phyloP scores from a whole-genome alignment of 1,284 basidiomycete species.

The Cryptococcus jaspeensis region DNA sequence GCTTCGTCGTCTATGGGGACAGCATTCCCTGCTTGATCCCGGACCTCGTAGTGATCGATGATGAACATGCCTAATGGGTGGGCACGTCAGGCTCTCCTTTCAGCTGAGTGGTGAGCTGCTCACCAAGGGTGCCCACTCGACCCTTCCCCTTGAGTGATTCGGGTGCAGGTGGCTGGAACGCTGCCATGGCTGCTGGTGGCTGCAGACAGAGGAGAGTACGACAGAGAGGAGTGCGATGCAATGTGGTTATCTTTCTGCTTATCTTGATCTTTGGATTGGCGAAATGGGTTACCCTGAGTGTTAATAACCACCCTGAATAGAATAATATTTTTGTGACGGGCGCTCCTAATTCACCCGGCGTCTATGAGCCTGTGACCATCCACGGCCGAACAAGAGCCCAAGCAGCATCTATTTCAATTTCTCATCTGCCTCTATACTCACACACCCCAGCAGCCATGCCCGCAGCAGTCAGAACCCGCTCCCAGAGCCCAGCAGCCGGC shows the following conservation, averaged over 20 bases:
- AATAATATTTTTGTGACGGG: too few relatives aligned
- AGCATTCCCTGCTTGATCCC: slow-evolving; percentile 59
- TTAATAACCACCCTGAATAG: too few relatives aligned
- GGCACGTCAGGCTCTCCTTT: neutral
- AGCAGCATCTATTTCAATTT: slow-evolving; percentile 1
- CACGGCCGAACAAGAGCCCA: neutral
- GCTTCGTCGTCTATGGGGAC: slow-evolving; percentile 51
- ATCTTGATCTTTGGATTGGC: too few relatives aligned
- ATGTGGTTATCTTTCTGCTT: neutral
- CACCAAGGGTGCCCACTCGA: slow-evolving; percentile 28
- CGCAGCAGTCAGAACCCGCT: slow-evolving; percentile 26
- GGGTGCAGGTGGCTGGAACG: neutral
- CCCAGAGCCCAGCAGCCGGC: slow-evolving; percentile 14
- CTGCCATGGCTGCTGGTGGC: neutral
- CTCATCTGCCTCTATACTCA: neutral
- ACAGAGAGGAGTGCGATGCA: neutral
- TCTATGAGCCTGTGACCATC: too few relatives aligned
- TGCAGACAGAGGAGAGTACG: neutral
- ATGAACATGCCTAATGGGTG: slow-evolving; percentile 75
- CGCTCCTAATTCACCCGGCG: slow-evolving; percentile 1
- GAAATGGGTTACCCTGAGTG: too few relatives aligned
- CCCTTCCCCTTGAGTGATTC: slow-evolving; percentile 13
- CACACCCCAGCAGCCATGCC: slow-evolving; percentile 22
- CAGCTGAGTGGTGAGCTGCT: neutral
- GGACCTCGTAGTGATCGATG: slow-evolving; percentile 72